Conservation (phyloP, 306 rosid genomes). For the Rubus parviflorus region DNA sequence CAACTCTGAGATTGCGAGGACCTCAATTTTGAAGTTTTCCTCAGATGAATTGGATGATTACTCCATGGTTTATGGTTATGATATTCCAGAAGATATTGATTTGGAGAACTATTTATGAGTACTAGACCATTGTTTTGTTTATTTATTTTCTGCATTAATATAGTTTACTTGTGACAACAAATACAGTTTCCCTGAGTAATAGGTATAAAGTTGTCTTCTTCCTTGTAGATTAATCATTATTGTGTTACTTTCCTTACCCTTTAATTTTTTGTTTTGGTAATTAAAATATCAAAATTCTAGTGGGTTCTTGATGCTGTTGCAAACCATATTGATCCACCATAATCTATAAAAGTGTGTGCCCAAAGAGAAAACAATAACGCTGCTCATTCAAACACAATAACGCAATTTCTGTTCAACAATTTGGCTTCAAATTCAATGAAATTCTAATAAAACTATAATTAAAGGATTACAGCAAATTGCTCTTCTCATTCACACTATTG, state of each 20-base stretch:
- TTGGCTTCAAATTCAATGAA: not conserved
- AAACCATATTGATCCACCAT: not conserved
- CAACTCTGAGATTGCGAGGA: conserved; percentile 53
- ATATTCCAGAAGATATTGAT: conserved; percentile 55
- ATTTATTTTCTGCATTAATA: conserved; percentile 2
- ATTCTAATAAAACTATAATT: not conserved
- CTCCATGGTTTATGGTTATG: conserved; percentile 79
- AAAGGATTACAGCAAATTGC: not conserved
- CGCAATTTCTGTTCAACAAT: not conserved
- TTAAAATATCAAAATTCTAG: not conserved
- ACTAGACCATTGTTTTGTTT: not conserved
- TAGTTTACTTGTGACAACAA: not conserved
- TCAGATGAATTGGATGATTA: conserved; percentile 85
- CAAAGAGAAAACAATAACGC: not conserved
- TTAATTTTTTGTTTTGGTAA: not conserved
- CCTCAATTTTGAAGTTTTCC: conserved; percentile 65
- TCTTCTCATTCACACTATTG: not conserved
- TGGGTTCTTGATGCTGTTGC: not conserved
- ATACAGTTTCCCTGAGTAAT: conserved; percentile 1
- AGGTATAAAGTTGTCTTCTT: conserved; percentile 14
- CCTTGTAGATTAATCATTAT: no score
- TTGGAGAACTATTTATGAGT: conserved; percentile 60
- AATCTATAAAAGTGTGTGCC: not conserved
- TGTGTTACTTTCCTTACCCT: not conserved
- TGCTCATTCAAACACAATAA: not conserved